Conservation (phyloP, 495 filamentous ascomycete genomes). For the Acidomyces sp. region DNA sequence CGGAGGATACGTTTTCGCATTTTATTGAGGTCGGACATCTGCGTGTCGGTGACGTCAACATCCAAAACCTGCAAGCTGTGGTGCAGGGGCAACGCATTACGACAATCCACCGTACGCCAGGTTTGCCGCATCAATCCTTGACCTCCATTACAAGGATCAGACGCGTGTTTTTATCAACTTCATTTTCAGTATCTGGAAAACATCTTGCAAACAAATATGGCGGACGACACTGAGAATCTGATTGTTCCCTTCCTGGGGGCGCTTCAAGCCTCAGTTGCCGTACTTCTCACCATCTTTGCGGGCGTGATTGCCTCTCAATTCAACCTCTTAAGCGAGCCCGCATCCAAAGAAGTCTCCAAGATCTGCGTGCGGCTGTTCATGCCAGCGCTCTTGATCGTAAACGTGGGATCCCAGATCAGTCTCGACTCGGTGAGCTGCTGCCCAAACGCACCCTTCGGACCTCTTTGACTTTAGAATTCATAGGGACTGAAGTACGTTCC, state of each 20-base stretch:
- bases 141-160: too few relatives aligned
- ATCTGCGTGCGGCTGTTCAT: conserved; percentile 57
- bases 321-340: conserved; percentile 40
- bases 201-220: too few relatives aligned
- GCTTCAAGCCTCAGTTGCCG: conserved; percentile 56
- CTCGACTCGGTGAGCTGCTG: conserved; percentile 40
- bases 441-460: conserved; percentile 28
- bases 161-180: too few relatives aligned
- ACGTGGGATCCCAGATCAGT: conserved; percentile 54
- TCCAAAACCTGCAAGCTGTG: too few relatives aligned
- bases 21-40: too few relatives aligned
- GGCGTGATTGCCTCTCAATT: conserved; percentile 48
- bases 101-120: too few relatives aligned
- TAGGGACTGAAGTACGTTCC: conserved; percentile 11
- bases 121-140: too few relatives aligned
- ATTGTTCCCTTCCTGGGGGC: conserved; percentile 48
- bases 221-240: neutral
- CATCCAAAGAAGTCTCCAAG: conserved; percentile 50
- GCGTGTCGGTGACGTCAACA: too few relatives aligned
- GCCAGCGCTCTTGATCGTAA: conserved; percentile 54
- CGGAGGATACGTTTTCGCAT: too few relatives aligned
- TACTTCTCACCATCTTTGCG: conserved; percentile 54
- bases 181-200: too few relatives aligned
- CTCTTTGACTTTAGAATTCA: neutral
- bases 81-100: too few relatives aligned